Conservation (phyloP, 139 green algal genomes). For the Asterochloris erici region DNA sequence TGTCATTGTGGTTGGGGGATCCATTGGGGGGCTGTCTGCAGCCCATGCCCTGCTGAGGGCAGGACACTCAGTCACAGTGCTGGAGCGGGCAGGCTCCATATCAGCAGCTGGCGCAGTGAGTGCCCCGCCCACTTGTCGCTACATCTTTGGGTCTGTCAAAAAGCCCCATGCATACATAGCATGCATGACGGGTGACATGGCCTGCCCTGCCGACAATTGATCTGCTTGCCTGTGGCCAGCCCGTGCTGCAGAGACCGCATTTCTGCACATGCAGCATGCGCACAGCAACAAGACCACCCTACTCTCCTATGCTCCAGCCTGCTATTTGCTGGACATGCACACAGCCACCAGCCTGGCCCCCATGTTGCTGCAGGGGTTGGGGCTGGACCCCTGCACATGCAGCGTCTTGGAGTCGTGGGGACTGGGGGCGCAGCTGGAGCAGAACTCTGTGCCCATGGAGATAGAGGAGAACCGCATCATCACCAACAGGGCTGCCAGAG, state of each 20-base stretch:
- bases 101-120: slow-evolving; percentile 7
- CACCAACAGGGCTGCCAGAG: too few species aligned
- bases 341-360: too few species aligned
- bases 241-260: not conserved
- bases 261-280: not conserved
- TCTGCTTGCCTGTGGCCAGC: not conserved
- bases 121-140: not conserved
- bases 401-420: too few species aligned
- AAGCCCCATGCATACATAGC: not conserved
- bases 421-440: too few species aligned
- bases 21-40: slow-evolving; percentile 4
- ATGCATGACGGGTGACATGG: not conserved
- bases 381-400: too few species aligned
- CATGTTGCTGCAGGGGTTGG: too few species aligned
- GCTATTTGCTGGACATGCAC: too few species aligned
- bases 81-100: not conserved
- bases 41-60: slow-evolving; percentile 10
- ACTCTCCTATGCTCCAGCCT: too few species aligned
- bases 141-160: not conserved
- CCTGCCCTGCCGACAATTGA: not conserved
- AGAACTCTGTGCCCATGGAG: too few species aligned
- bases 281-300: too few species aligned
- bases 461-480: too few species aligned
- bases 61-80: not conserved
- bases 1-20: slow-evolving; percentile 5